Conservation (phyloP, 331 rosid genomes). For the Dryas integrifolia region DNA sequence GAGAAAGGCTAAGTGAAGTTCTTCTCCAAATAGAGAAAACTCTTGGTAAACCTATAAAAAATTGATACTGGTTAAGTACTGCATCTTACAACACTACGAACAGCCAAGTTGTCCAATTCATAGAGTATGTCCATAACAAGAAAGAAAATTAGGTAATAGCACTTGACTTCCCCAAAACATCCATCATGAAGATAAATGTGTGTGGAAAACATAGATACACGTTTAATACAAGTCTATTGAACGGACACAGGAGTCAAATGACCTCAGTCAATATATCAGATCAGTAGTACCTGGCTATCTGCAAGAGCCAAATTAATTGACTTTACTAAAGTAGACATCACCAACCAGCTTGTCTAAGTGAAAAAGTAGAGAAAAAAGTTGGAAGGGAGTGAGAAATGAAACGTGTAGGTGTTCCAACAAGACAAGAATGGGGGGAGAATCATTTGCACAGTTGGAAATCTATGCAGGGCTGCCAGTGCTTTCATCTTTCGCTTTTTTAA, state of each 20-base stretch:
- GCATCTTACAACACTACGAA: background rate
- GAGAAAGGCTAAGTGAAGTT: too few species aligned
- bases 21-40: too few species aligned
- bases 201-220: background rate
- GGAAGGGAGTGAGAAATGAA: conserved; percentile 11
- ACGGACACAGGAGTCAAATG: conserved; percentile 10
- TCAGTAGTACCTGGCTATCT: background rate
- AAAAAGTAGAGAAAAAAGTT: background rate
- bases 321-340: background rate
- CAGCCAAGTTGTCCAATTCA: background rate
- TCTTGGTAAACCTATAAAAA: too few species aligned
- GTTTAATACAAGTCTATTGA: conserved; percentile 5
- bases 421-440: conserved; percentile 19
- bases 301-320: conserved; percentile 4
- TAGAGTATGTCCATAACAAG: background rate
- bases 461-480: conserved; percentile 15
- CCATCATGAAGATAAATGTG: conserved; percentile 10
- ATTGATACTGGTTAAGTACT: too few species aligned
- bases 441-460: conserved; percentile 18
- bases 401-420: background rate
- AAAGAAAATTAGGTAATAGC: background rate
- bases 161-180: background rate
- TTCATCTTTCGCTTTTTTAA: conserved; percentile 23
- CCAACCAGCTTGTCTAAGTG: conserved; percentile 5
- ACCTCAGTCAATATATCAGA: conserved; percentile 5